These are phyloP conservation scores for Selenicereus undatus DNA, from an alignment of 148 eudicot species.

Conservation along the genomic window DNA sequence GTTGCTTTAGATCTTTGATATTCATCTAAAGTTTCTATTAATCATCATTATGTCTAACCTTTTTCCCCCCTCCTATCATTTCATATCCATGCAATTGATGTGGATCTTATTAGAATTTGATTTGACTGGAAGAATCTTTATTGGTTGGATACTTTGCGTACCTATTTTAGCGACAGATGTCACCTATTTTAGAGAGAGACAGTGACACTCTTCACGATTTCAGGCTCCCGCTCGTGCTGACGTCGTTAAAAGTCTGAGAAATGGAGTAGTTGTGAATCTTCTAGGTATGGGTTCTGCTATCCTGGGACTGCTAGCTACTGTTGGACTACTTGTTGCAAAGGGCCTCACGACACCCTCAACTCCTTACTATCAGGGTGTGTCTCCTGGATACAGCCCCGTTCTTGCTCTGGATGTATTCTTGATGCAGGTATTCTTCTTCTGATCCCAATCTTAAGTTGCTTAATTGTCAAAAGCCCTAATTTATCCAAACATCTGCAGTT, in stretches of 20 bases:
- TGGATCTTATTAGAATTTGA: background rate
- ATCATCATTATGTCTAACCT: background rate
- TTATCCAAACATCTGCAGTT: background rate
- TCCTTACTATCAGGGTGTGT: constrained; percentile 70
- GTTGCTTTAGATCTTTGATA: background rate
- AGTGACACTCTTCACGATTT: constrained; percentile 20
- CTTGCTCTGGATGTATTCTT: constrained; percentile 91
- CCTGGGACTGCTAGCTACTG: constrained; percentile 84
- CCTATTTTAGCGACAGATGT: background rate
- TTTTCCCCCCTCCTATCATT: background rate
- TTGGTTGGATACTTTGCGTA: background rate
- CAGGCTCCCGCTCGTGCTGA: constrained; percentile 98
- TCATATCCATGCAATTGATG: background rate
- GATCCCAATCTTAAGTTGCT: background rate
- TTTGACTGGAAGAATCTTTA: background rate
- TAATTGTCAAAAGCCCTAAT: background rate
- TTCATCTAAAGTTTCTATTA: too few relatives aligned
- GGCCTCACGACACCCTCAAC: constrained; percentile 75
- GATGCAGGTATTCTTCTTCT: constrained; percentile 58
- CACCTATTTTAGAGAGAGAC: background rate
- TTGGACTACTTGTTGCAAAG: constrained; percentile 77
- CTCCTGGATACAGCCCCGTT: constrained; percentile 82
- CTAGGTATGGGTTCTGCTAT: constrained; percentile 91
- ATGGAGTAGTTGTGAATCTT: constrained; percentile 62
- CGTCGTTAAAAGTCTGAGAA: constrained; percentile 72